Base-by-base conservation (phyloP, 768 basidiomycete genomes). In the Arthromyces matolae region DNA sequence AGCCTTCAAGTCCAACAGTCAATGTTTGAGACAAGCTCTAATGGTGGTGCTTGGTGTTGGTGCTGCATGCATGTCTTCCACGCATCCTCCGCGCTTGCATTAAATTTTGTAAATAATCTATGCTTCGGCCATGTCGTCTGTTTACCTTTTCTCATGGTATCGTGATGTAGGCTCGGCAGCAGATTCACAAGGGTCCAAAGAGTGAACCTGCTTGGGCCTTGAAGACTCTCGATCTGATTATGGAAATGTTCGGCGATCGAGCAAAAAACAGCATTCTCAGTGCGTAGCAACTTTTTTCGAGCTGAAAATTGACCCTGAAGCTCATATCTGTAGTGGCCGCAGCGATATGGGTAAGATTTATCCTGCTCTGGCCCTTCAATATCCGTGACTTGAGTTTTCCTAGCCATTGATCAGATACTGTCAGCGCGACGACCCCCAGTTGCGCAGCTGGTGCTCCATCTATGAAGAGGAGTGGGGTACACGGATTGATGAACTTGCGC, bases 21-120 rank as follows among this genome's bases (percentile, higher is more conserved):
- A 14, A 86, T 88, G 79, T 85, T 89, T 55, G 87, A 88, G 59
- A 89, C 88, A 18, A 80, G 78, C 56, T 84, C 84, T 13, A 89
- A 87, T 56, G 77, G 77, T 23, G 85, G 88, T 37, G 85, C 86
- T 8, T 91, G 89, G 89, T 86, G 83, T 56, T 92, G 79, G 67
- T 86, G 79, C 54, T 73, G 74, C 60, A 84, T 89, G 72, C 88
- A 92, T 62, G 71, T 80, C 36, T 70, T 84, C 52, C 79, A 90
- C 55, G 84, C 84, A 33, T 84, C 83, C 49, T 81, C 80, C 56
- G 68, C 76, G 25, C 71, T 89, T 45, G 82, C 79, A 16, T 60
- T 90, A 31, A 76, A 78, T 55, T 72, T 75, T 64, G 88, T 89
- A 58, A 67, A 78, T 72, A 51, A 40, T 42, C 24, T 37, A 49